Evolutionary conservation across 2,329 filamentous ascomycete genomes (phyloP).

Genomic region (Phoma herbarum): DNA sequence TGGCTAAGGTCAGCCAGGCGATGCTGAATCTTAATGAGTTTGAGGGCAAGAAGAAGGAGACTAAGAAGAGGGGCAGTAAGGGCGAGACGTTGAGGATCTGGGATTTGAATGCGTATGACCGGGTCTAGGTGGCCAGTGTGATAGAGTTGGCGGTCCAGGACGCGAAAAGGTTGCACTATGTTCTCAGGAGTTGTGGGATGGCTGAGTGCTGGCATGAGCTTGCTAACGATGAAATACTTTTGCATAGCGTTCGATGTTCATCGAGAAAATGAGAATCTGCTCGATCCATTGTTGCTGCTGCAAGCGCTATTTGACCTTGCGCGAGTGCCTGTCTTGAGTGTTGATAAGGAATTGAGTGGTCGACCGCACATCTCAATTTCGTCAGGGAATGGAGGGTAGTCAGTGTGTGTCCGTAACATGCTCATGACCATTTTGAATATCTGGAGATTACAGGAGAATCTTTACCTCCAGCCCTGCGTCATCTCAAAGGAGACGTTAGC

Average conservation of each 20-base stretch:
- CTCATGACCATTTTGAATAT: no score
- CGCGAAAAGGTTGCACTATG: not conserved
- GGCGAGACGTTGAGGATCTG: slow-evolving; percentile 56
- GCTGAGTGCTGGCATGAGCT: not conserved
- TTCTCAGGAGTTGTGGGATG: not conserved
- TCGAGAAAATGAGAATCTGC: not conserved
- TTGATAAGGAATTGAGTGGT: no score
- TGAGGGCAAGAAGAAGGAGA: slow-evolving; percentile 50
- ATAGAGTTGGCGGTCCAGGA: not conserved
- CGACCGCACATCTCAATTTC: no score
- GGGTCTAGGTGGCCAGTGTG: slow-evolving; percentile 10
- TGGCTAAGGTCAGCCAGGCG: slow-evolving; percentile 80
- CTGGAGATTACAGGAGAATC: no score
- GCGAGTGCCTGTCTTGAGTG: no score
- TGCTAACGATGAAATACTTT: no score
- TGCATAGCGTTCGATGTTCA: not conserved
- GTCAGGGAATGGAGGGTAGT: no score
- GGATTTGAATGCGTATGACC: slow-evolving; percentile 47
- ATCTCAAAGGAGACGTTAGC: no score
- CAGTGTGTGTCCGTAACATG: no score
- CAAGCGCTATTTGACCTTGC: no score
- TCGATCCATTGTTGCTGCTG: no score
- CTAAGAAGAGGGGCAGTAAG: slow-evolving; percentile 53
- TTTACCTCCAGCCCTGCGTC: no score
- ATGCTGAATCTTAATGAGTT: slow-evolving; percentile 62